Evolutionary conservation across 1,284 basidiomycete species (phyloP), one percentile per base, ranked within the genome.

Genomic region (Cryptococcus sp.): DNA sequence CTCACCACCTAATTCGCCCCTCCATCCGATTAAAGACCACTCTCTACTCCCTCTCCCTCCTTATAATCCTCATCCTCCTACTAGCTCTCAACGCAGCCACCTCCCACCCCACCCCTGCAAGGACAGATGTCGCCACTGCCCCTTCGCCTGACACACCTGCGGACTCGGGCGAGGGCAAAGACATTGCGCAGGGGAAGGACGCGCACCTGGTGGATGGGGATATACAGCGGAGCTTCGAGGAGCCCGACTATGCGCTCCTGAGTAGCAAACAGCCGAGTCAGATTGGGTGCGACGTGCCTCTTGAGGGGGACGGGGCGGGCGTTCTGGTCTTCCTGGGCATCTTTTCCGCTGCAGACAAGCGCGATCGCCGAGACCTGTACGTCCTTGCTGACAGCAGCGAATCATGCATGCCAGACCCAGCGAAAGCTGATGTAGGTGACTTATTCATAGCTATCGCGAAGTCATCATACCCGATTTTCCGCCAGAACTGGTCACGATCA

Each of bases 181-280:
- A 61, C 45, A 64, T 65, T 0, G 70, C 67, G 2, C 59, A 68
- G 44, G 70, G 66, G 20, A 68, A 70, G 52, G 68, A 71, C 48
- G 71, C 62, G 20, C 66, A 66, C 59, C 43, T 69, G 23, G 59
- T 64, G 4, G 66, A 71, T 46, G 63, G 67, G 47, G 69, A 72
- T 40, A 64, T 72, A 9, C 68, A 71, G 52, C 48, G 72, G 35
- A 69, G 64, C 52, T 78, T 76, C 48, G 76, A 78, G 52, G 77
- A 78, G 56, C 77, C 77, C 0, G 74, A 77, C 63, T 79, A 65
- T 57, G 68, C 67, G 7, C 59, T 79, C 23, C 56, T 78, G 48
- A 66, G 64, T 39, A 64, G 66, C 11, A 60, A n/a, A 21, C 76
- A 75, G 57, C 77, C 77, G 18, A 67, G 68, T 56, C 62, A 70